These are phyloP conservation scores for Daldinia sp. DNA, from an alignment of 2,329 filamentous ascomycete species.

Conservation along the genomic window DNA sequence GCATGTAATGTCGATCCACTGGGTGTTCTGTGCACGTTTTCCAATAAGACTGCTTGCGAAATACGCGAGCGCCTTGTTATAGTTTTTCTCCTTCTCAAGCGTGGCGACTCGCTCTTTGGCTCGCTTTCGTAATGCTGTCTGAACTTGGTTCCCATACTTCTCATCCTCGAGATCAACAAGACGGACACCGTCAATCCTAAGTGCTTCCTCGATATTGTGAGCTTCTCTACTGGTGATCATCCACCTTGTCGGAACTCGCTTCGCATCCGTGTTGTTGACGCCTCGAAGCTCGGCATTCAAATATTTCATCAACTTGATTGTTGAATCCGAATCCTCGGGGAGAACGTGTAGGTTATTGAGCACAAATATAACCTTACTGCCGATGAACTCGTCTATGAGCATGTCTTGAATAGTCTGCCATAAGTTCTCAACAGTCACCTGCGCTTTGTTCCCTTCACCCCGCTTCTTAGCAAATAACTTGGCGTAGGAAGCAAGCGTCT, in stretches of 20 bases:
- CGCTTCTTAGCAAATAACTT: conserved; percentile 49
- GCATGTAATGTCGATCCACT: conserved; percentile 56
- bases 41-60: conserved; percentile 54
- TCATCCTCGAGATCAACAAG: conserved; percentile 50
- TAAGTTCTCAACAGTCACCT: conserved; percentile 49
- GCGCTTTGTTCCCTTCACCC: conserved; percentile 40
- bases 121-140: conserved; percentile 47
- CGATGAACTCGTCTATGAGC: conserved; percentile 50
- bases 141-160: conserved; percentile 50
- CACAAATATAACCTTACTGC: conserved; percentile 51
- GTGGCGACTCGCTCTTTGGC: conserved; percentile 49
- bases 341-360: conserved; percentile 53
- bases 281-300: conserved; percentile 44
- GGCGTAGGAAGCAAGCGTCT: conserved; percentile 48
- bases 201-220: conserved; percentile 45
- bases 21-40: conserved; percentile 52
- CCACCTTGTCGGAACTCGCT: conserved; percentile 48
- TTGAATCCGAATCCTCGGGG: conserved; percentile 48
- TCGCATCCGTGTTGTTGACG: conserved; percentile 36
- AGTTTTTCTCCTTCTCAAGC: conserved; percentile 49
- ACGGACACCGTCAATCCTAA: conserved; percentile 44
- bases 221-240: conserved; percentile 52
- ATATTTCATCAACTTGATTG: conserved; percentile 49
- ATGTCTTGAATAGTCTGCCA: conserved; percentile 55
- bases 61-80: conserved; percentile 53